Conservation (phyloP, 2,329 filamentous ascomycete species). For the Beauveria asiatica region DNA sequence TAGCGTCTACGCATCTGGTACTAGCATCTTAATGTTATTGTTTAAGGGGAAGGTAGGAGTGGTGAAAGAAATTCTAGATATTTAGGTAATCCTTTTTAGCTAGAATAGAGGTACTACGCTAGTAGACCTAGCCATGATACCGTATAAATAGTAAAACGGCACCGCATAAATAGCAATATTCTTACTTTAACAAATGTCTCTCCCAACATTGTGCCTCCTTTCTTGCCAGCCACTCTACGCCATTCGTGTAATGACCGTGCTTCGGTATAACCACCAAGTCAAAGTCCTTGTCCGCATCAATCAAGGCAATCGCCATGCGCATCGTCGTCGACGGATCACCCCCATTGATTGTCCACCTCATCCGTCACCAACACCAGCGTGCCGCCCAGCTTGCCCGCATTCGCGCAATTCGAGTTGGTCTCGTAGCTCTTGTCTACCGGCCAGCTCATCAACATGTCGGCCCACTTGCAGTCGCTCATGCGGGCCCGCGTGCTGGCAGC, state of each 20-base stretch:
- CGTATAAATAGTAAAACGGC: too few relatives aligned
- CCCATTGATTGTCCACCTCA: not conserved
- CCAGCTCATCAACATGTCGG: not conserved
- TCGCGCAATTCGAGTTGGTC: not conserved
- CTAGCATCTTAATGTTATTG: too few relatives aligned
- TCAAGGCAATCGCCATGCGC: constrained; percentile 1
- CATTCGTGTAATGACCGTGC: not conserved
- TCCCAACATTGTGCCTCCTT: too few relatives aligned
- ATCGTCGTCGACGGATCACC: constrained; percentile 1
- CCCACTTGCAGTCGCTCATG: constrained; percentile 1
- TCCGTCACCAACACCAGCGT: not conserved
- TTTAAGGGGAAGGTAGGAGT: too few relatives aligned
- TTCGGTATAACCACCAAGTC: not conserved
- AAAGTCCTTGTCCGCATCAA: not conserved
- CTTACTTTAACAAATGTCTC: too few relatives aligned
- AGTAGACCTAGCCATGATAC: too few relatives aligned
- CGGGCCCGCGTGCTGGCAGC: not conserved
- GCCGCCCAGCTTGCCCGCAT: not conserved
- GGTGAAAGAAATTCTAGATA: too few relatives aligned
- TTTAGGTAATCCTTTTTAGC: too few relatives aligned
- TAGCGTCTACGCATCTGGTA: too few relatives aligned
- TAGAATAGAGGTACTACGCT: too few relatives aligned
- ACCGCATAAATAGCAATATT: too few relatives aligned
- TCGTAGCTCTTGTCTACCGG: not conserved
- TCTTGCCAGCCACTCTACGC: not conserved